phyloP scores from a whole-genome alignment of 2,329 filamentous ascomycete genomes.

The Venturiaceae sp. region DNA sequence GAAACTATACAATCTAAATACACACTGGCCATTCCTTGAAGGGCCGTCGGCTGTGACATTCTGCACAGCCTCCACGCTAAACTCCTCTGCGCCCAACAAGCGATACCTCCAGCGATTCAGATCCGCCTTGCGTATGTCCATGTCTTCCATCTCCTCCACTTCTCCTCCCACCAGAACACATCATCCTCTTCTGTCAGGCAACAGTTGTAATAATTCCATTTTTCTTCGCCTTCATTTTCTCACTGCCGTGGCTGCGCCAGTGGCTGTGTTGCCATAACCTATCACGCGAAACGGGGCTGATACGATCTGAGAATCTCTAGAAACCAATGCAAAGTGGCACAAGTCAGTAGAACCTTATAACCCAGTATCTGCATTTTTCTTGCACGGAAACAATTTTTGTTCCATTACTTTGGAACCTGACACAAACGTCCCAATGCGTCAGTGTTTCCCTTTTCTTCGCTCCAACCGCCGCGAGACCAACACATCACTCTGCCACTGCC shows the following conservation, averaged over 20 bases:
- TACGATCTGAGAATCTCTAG: neutral
- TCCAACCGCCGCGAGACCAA: neutral
- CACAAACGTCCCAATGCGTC: neutral
- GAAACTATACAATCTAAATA: neutral
- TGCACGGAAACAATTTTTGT: neutral
- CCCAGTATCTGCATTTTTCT: neutral
- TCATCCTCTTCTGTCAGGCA: neutral
- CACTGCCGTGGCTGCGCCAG: constrained; percentile 1
- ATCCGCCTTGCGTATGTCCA: neutral
- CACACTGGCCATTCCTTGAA: neutral
- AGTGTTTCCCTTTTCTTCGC: neutral
- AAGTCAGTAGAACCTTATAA: neutral
- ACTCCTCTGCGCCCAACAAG: neutral
- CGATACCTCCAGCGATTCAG: neutral
- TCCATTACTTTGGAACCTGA: neutral
- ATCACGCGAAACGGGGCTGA: neutral
- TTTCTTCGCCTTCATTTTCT: neutral
- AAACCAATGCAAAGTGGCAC: constrained; percentile 1
- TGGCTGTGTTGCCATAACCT: neutral
- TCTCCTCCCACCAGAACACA: neutral
- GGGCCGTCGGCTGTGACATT: neutral
- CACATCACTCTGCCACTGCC: neutral
- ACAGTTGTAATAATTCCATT: neutral
- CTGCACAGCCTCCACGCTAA: neutral
- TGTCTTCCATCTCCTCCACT: neutral